A percentile compares a stretch with the other conserved stretches of the same genome.
These are phyloP conservation scores for Torulaspora delbrueckii DNA, from an alignment of 805 yeast genomes.

Conservation along the genomic window DNA sequence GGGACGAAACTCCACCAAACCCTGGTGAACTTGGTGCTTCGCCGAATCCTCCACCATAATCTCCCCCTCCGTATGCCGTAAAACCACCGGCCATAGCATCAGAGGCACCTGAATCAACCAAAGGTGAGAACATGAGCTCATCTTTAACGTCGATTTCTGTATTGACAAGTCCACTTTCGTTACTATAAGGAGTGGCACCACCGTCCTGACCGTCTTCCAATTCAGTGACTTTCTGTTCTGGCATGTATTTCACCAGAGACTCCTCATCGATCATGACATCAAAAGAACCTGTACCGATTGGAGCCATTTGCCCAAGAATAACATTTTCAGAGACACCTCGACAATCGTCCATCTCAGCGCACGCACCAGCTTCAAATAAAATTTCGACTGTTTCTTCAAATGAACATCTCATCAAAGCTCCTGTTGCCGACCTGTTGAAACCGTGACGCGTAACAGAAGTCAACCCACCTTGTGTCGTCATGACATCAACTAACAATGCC, in stretches of 20 bases:
- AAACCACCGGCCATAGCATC: conserved; percentile 77
- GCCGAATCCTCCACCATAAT: conserved; percentile 53
- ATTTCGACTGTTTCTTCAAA: conserved; percentile 99
- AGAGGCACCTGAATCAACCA: conserved; percentile 76
- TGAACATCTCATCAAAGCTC: conserved; percentile 98
- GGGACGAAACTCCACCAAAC: conserved; percentile 52
- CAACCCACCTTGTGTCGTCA: conserved; percentile 97
- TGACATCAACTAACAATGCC: conserved; percentile 95
- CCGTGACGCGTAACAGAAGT: conserved; percentile 99
- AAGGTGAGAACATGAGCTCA: conserved; percentile 87
- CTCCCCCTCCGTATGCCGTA: conserved; percentile 82
- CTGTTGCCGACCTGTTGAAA: conserved; percentile 96
- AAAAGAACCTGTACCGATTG: conserved; percentile 97
- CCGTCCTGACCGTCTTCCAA: conserved; percentile 56
- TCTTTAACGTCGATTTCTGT: conserved; percentile 59
- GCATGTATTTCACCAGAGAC: conserved; percentile 54
- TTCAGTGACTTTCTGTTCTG: conserved; percentile 39
- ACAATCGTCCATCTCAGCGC: conserved; percentile 97
- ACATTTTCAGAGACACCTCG: conserved; percentile 98
- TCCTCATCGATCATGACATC: conserved; percentile 93
- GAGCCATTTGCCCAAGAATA: conserved; percentile 96
- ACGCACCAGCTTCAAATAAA: conserved; percentile 94
- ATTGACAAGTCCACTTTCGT: conserved; percentile 54
- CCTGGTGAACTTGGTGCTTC: conserved; percentile 57
- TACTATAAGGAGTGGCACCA: conserved; percentile 87